Evolutionary conservation across 352 stramenopile species (phyloP).

Genomic region (Phytopythium vexans): DNA sequence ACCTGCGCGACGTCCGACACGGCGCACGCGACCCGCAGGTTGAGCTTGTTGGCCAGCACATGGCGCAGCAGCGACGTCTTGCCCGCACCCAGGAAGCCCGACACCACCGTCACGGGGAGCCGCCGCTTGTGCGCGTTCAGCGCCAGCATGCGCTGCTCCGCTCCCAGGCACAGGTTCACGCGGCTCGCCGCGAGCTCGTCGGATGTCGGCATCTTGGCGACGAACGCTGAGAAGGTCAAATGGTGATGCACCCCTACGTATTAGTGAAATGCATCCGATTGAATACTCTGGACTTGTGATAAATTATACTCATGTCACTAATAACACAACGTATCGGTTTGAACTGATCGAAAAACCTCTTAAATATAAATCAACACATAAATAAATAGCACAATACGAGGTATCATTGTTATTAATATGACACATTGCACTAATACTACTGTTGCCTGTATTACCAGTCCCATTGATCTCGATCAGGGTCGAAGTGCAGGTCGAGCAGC

Average conservation of each 20-base stretch:
- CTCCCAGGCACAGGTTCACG: conserved; percentile 55
- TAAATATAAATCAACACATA: no score
- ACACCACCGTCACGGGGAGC: conserved; percentile 65
- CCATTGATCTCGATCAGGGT: no score
- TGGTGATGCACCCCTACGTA: conserved; percentile 13
- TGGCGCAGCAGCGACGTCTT: conserved; percentile 72
- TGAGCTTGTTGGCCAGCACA: conserved; percentile 60
- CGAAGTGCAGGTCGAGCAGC: no score
- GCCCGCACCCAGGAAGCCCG: conserved; percentile 58
- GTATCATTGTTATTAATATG: no score
- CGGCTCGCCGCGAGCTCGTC: conserved; percentile 42
- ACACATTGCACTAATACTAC: no score
- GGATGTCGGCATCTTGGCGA: conserved; percentile 13
- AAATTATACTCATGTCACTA: no score
- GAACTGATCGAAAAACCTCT: no score
- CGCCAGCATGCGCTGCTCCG: conserved; percentile 49
- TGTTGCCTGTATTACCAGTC: no score
- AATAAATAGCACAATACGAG: no score
- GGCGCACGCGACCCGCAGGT: conserved; percentile 62
- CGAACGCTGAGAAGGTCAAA: conserved; percentile 4
- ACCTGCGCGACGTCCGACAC: conserved; percentile 67
- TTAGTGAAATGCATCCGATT: not conserved
- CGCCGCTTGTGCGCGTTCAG: conserved; percentile 41
- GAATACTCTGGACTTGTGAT: no score
- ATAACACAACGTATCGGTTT: no score